Conservation (phyloP, 768 basidiomycete genomes). For the Ramaria rubella region DNA sequence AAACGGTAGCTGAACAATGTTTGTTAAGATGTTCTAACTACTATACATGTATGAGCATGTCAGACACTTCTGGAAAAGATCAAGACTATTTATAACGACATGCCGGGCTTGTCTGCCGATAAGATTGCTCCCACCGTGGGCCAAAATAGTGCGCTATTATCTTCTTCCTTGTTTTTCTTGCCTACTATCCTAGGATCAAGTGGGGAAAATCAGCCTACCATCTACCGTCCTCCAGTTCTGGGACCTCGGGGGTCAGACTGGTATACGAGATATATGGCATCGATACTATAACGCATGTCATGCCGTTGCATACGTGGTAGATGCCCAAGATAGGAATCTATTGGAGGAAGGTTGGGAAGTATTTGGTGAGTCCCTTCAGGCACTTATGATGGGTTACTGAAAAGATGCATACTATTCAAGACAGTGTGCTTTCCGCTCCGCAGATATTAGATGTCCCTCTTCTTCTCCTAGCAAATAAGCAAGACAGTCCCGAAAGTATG, state of each 20-base stretch:
- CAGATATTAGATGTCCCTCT: slow-evolving; percentile 88
- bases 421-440: slow-evolving; percentile 80
- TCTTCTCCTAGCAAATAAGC: slow-evolving; percentile 92
- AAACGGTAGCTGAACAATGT: slow-evolving; percentile 56
- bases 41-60: background rate
- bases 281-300: slow-evolving; percentile 96
- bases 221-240: slow-evolving; percentile 95
- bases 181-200: slow-evolving; percentile 33
- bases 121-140: slow-evolving; percentile 97
- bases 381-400: slow-evolving; percentile 12
- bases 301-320: slow-evolving; percentile 92
- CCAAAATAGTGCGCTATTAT: slow-evolving; percentile 77
- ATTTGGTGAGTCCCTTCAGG: slow-evolving; percentile 60
- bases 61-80: slow-evolving; percentile 89
- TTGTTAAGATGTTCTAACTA: background rate
- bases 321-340: slow-evolving; percentile 84
- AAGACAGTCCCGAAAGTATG: slow-evolving; percentile 74
- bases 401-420: slow-evolving; percentile 34
- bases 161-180: background rate
- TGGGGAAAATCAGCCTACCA: slow-evolving; percentile 88
- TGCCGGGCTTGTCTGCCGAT: slow-evolving; percentile 80
- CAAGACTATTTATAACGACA: slow-evolving; percentile 85
- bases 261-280: slow-evolving; percentile 92
- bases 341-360: slow-evolving; percentile 95
- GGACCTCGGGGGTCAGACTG: slow-evolving; percentile 92